Percentiles rank a stretch among this genome's conserved stretches.
phyloP scores from a whole-genome alignment of 192 early-diverging fungal species.

The Backusella westeae region DNA sequence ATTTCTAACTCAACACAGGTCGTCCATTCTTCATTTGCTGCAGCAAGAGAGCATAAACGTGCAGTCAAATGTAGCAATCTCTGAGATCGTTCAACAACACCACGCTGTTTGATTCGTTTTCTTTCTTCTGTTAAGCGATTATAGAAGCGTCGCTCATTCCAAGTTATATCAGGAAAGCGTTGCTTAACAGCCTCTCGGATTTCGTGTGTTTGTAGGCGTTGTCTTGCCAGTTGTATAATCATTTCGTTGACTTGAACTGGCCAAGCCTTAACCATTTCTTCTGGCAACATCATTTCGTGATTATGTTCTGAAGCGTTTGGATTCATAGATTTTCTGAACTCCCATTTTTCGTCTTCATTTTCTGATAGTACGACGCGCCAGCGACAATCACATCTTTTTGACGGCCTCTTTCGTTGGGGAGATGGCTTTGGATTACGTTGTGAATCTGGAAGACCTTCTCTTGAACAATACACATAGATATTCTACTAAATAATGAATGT shows the following conservation, averaged over 20 bases:
- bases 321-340: slow-evolving; percentile 58
- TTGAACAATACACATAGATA: slow-evolving; percentile 59
- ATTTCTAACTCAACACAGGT: slow-evolving; percentile 24
- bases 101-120: slow-evolving; percentile 49
- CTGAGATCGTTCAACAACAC: slow-evolving; percentile 46
- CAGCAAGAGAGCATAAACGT: slow-evolving; percentile 41
- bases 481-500: slow-evolving; percentile 38
- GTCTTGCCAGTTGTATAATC: slow-evolving; percentile 49
- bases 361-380: slow-evolving; percentile 59
- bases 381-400: slow-evolving; percentile 56
- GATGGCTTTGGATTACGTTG: slow-evolving; percentile 51
- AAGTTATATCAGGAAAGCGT: slow-evolving; percentile 52
- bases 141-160: slow-evolving; percentile 62
- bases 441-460: slow-evolving; percentile 58
- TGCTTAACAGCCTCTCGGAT: slow-evolving; percentile 43
- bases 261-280: slow-evolving; percentile 56
- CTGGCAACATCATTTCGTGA: slow-evolving; percentile 54
- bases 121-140: slow-evolving; percentile 58
- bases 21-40: slow-evolving; percentile 34
- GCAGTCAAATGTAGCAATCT: slow-evolving; percentile 45
- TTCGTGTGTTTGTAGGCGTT: slow-evolving; percentile 45
- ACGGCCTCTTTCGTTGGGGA: slow-evolving; percentile 51
- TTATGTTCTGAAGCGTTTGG: slow-evolving; percentile 53
- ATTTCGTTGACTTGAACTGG: slow-evolving; percentile 47
- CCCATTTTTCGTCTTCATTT: slow-evolving; percentile 49